Evolutionary conservation across 768 basidiomycete genomes (phyloP).

Genomic region (Pisolithus marmoratus): DNA sequence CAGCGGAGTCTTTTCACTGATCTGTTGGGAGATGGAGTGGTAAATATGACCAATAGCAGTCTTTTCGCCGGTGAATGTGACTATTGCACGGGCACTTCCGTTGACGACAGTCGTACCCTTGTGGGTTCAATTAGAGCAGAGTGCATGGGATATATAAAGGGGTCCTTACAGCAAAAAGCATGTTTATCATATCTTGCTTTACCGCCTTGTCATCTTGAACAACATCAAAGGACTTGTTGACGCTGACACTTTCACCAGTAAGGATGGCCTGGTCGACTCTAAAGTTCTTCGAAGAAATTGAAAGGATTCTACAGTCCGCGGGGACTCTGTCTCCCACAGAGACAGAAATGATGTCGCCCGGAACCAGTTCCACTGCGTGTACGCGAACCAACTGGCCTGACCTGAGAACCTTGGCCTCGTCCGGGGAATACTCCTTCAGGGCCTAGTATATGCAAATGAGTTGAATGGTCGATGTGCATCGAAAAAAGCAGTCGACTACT

Average conservation of each 20-base stretch:
- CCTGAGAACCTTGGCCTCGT: slow-evolving; percentile 89
- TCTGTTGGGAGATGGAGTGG: slow-evolving; percentile 90
- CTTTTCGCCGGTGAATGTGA: slow-evolving; percentile 76
- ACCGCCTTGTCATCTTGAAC: slow-evolving; percentile 78
- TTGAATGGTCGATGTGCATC: neutral
- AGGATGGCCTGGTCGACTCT: slow-evolving; percentile 94
- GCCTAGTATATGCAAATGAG: slow-evolving; percentile 47
- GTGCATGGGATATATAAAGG: too few species aligned
- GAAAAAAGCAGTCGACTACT: slow-evolving; percentile 28
- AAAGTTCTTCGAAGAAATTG: slow-evolving; percentile 89
- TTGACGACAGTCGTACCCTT: slow-evolving; percentile 96
- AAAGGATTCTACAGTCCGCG: slow-evolving; percentile 87
- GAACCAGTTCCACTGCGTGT: slow-evolving; percentile 86
- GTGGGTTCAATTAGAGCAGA: neutral
- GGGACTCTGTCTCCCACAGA: slow-evolving; percentile 95
- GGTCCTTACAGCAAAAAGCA: slow-evolving; percentile 76
- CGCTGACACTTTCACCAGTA: slow-evolving; percentile 89
- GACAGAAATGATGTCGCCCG: slow-evolving; percentile 88
- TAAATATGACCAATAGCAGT: slow-evolving; percentile 98
- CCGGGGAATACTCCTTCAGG: slow-evolving; percentile 93
- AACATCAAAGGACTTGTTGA: slow-evolving; percentile 68
- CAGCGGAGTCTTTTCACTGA: slow-evolving; percentile 92
- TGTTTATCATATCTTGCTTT: slow-evolving; percentile 98
- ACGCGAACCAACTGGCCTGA: slow-evolving; percentile 63
- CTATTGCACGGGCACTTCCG: slow-evolving; percentile 82